Evolutionary conservation across 1,284 basidiomycete species (phyloP).

Genomic region (Ustilago trichophora): DNA sequence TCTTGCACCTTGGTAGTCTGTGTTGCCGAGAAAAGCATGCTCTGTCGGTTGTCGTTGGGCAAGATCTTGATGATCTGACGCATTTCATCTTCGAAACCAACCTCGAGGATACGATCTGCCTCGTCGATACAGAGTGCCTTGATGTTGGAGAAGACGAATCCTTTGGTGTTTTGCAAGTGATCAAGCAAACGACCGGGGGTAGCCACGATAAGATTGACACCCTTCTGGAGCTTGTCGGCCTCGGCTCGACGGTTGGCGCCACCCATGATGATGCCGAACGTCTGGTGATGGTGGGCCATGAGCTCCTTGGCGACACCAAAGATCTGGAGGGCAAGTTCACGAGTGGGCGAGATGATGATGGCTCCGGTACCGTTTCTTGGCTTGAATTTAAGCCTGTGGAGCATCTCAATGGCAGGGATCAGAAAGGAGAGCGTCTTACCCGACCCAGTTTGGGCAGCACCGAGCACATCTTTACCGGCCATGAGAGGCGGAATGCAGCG

Average conservation of each 20-base stretch:
- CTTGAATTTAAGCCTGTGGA: slow-evolving; percentile 94
- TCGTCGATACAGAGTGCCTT: slow-evolving; percentile 97
- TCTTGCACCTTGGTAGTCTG: slow-evolving; percentile 99
- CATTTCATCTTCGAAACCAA: slow-evolving; percentile 99
- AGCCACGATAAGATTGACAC: slow-evolving; percentile 92
- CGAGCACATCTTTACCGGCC: slow-evolving; percentile 94
- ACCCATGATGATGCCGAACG: slow-evolving; percentile 92
- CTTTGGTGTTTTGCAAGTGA: slow-evolving; percentile 95
- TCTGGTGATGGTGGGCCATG: slow-evolving; percentile 92
- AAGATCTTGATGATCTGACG: slow-evolving; percentile 87
- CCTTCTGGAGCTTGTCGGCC: slow-evolving; percentile 92
- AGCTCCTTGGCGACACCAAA: slow-evolving; percentile 97
- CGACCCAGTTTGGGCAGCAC: slow-evolving; percentile 94
- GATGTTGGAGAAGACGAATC: slow-evolving; percentile 93
- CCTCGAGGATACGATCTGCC: slow-evolving; percentile 96
- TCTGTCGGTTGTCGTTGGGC: slow-evolving; percentile 75
- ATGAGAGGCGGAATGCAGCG: slow-evolving; percentile 92
- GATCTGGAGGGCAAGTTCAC: slow-evolving; percentile 96
- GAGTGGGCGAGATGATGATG: slow-evolving; percentile 92
- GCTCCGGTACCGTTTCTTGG: slow-evolving; percentile 98
- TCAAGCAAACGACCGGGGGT: slow-evolving; percentile 80
- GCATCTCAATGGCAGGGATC: slow-evolving; percentile 89
- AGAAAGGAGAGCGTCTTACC: slow-evolving; percentile 98
- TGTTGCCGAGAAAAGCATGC: slow-evolving; percentile 85
- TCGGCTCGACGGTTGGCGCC: slow-evolving; percentile 95